A percentile compares a stretch with the other conserved stretches of the same genome.
Evolutionary conservation across 768 basidiomycete genomes (phyloP).

Genomic region (Rhodotorula paludigena): DNA sequence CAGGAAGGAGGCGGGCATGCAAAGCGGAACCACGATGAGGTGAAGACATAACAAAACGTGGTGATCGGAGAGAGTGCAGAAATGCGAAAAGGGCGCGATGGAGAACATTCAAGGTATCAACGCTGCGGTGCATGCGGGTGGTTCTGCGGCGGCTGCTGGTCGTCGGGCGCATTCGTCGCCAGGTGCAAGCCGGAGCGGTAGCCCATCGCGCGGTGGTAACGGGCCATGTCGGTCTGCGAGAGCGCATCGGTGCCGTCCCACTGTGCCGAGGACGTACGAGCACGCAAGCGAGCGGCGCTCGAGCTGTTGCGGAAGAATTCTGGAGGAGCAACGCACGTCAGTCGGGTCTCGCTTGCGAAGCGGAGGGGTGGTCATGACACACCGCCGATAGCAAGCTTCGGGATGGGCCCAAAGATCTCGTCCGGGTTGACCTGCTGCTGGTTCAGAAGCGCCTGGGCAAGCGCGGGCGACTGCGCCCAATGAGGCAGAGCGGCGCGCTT

Average conservation of each 20-base stretch:
- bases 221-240: slow-evolving; percentile 73
- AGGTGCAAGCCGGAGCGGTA: slow-evolving; percentile 46
- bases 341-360: neutral
- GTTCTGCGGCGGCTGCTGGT: neutral
- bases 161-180: neutral
- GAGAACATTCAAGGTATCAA: too few species aligned
- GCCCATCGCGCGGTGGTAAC: slow-evolving; percentile 88
- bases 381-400: slow-evolving; percentile 75
- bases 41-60: too few species aligned
- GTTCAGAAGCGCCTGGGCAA: slow-evolving; percentile 67
- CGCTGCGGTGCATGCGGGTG: neutral
- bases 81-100: too few species aligned
- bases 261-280: slow-evolving; percentile 87
- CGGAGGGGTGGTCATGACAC: neutral
- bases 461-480: slow-evolving; percentile 89
- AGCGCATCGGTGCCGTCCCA: slow-evolving; percentile 90
- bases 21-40: too few species aligned
- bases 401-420: slow-evolving; percentile 84
- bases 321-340: neutral
- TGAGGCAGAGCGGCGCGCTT: slow-evolving; percentile 65
- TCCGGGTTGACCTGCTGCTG: slow-evolving; percentile 73
- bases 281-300: slow-evolving; percentile 73
- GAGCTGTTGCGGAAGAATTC: slow-evolving; percentile 71
- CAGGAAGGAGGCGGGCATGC: too few species aligned
- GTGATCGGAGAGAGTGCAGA: too few species aligned